phyloP scores from a whole-genome alignment of 306 rosid species.

The Aeschynomene evenia region DNA sequence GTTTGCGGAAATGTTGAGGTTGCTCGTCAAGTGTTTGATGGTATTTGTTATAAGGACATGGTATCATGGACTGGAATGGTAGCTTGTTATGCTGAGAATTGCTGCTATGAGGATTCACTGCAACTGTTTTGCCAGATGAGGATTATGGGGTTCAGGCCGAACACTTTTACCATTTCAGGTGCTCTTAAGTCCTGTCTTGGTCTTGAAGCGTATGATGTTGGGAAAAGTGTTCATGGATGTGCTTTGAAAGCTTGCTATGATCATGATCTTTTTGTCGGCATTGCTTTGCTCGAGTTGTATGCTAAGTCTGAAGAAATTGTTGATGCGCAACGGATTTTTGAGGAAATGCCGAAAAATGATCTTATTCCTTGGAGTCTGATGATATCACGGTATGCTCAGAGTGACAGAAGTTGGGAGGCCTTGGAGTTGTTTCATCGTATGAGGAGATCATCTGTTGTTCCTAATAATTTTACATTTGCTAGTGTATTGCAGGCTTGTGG shows the following conservation, averaged over 20 bases:
- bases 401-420: conserved; percentile 30
- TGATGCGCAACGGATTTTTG: conserved; percentile 21
- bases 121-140: conserved; percentile 32
- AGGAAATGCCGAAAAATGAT: conserved; percentile 38
- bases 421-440: conserved; percentile 26
- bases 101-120: conserved; percentile 17
- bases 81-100: conserved; percentile 38
- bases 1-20: conserved; percentile 24
- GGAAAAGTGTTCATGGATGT: conserved; percentile 38
- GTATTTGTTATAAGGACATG: conserved; percentile 31
- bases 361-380: conserved; percentile 38
- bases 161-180: conserved; percentile 21
- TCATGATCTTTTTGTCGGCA: conserved; percentile 28
- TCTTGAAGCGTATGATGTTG: conserved; percentile 21
- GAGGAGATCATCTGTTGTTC: conserved; percentile 29
- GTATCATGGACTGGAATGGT: conserved; percentile 45
- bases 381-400: conserved; percentile 39
- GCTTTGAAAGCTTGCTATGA: conserved; percentile 35
- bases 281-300: conserved; percentile 34
- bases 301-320: conserved; percentile 16
- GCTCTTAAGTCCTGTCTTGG: conserved; percentile 39
- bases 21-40: conserved; percentile 24
- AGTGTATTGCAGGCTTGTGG: conserved; percentile 42
- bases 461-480: conserved; percentile 36
- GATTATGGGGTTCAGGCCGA: conserved; percentile 24